phyloP scores from a whole-genome alignment of 768 basidiomycete genomes.

The Coprinopsis sp. region DNA sequence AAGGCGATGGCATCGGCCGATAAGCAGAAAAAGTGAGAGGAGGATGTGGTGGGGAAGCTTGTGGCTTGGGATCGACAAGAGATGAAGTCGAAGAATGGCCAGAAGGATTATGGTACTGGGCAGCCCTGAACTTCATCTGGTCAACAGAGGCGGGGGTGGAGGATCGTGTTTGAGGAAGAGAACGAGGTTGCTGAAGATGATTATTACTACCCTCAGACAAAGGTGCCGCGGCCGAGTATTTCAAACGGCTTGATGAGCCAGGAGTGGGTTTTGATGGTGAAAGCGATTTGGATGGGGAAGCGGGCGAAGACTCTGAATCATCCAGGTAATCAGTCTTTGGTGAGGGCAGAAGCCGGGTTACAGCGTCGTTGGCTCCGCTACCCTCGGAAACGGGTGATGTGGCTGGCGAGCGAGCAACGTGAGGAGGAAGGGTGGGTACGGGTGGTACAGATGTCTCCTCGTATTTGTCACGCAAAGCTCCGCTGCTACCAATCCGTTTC shows the following conservation, averaged over 20 bases:
- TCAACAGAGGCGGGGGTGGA: slow-evolving; percentile 6
- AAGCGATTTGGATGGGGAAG: not conserved
- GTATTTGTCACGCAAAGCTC: slow-evolving; percentile 2
- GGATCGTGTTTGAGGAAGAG: not conserved
- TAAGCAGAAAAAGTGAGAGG: not conserved
- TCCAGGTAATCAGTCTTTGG: not conserved
- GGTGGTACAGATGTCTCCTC: not conserved
- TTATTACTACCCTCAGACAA: slow-evolving; percentile 2
- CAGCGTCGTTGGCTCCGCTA: not conserved
- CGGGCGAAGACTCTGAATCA: not conserved
- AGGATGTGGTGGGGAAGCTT: slow-evolving; percentile 1
- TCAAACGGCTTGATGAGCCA: not conserved
- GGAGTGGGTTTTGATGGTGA: not conserved
- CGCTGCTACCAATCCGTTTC: slow-evolving; percentile 6
- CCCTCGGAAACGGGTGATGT: not conserved
- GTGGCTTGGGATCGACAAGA: not conserved
- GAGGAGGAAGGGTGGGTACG: not conserved
- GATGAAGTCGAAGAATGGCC: slow-evolving; percentile 5
- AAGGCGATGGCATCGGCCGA: not conserved
- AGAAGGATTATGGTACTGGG: slow-evolving; percentile 1
- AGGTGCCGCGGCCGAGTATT: not conserved
- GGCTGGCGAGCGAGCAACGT: not conserved
- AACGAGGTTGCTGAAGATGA: not conserved
- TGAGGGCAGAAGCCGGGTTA: not conserved
- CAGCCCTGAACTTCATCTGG: not conserved